Base-by-base conservation (phyloP, 2,329 filamentous ascomycete species). In the Apiospora marii region DNA sequence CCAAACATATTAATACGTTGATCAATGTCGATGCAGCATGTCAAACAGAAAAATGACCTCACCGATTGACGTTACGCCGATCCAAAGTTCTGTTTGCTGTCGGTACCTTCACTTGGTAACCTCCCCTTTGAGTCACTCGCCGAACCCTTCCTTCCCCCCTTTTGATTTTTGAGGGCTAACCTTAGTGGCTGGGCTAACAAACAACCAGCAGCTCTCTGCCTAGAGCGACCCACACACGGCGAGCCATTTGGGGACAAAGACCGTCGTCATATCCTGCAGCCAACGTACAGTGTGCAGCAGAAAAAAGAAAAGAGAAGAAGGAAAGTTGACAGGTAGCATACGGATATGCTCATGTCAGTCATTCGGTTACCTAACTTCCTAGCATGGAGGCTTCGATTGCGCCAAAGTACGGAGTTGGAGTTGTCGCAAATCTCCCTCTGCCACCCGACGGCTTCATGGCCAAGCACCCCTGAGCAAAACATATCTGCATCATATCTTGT, bases 101-200 rank as follows among this genome's bases (percentile, higher is more conserved):
- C 27, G 58, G 34, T 64, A 14, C 13, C 34, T 41, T 41, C 2
- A 24, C 24, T 19, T 24, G 48, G 48, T 12, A 22, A 24, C 48
- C n/a, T 49, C 22, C 7, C 22, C 16, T 61, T 61, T 61, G 58
- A 64, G 58, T 64, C 58, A 64, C 34, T 30, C 27, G 58, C 58
- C 58, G 58, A 41, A 19, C 58, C 2, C 51, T 34, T 30, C 27
- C 8, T 34, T 58, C 27, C 49, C 48, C 46, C 46, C 46, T 48
- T 48, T 48, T 48, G 43, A 49, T n/a, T 24, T 51, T 51, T 24
- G 8, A 51, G 4, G 49, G n/a, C 49, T 3, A 24, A 51, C 49
- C 4, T 12, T 61, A 61, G 30, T 61, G 30, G 53, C 19, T 37
- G 14, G 51, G 5, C 53, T 61, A 34, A 5, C 27, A 37, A 61